Evolutionary conservation across 176 grass and related monocot species (phyloP), one percentile per base, ranked within the genome.

Genomic region (Stipa capillata): DNA sequence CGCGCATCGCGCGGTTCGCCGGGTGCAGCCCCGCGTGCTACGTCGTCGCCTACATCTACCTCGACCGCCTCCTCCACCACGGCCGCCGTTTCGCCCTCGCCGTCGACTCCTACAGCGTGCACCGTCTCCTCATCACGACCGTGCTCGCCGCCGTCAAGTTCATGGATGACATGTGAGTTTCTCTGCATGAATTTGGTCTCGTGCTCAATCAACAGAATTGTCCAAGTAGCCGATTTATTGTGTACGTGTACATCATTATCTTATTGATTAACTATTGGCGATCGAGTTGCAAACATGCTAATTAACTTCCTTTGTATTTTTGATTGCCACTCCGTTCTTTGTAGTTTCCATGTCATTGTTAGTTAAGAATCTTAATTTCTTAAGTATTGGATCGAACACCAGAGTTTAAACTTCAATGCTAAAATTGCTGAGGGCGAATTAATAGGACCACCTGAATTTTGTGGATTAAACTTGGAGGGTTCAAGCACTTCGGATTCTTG

Each of bases 1-100:
- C 90, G 83, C 86, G 89, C 47, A 83, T 94, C 77, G 78, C 78
- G 17, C 74, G 72, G 69, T 86, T 88, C 61, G 89, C 88, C 60
- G 65, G 82, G 39, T 94, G 92, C 86, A 94, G 92, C 79, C 72
- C 64, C 21, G 64, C 86, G 50, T 94, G 92, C 89, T 94, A 84
- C 73, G 88, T 87, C 80, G 84, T 91, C 31, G 88, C 92, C 37
- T 92, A 91, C 86, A 84, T 91, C 29, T 94, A 89, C 92, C 86
- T 92, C 40, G 92, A 94, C 86, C 89, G 89, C 45, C 52, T 94
- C 53, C 72, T 89, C 9, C 80, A 76, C 47, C 82, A 85, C 25
- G 65, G 79, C 52, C 80, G 66, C 1, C 65, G 82, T 29, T 37
- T 85, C 7, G 79, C 76, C 43, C 34, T 94, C 67, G 36, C 81